Conservation (phyloP, 2,329 filamentous ascomycete genomes). For the Lasiodiplodia sp. region DNA sequence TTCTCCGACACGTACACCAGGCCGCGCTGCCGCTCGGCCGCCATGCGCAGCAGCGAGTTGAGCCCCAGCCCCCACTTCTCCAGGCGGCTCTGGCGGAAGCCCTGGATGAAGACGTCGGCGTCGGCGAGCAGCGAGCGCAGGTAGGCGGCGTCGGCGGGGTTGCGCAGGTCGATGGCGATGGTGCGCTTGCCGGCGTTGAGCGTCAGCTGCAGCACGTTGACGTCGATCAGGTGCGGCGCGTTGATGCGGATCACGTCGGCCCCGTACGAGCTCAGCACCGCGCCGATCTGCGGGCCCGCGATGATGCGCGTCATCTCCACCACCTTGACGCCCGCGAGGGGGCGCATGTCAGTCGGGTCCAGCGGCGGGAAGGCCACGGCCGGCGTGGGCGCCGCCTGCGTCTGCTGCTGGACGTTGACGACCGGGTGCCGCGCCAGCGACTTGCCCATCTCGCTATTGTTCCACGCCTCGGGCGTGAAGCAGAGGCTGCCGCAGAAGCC, state of each 20-base stretch:
- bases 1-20: conserved; percentile 60
- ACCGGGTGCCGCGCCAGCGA: conserved; percentile 51
- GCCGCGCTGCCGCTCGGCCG: conserved; percentile 50
- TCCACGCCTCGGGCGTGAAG: conserved; percentile 55
- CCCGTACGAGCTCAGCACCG: conserved; percentile 53
- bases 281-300: conserved; percentile 54
- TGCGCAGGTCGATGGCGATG: conserved; percentile 56
- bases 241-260: conserved; percentile 58
- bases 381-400: conserved; percentile 45
- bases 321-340: conserved; percentile 52
- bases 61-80: conserved; percentile 52
- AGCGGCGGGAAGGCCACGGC: conserved; percentile 43
- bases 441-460: conserved; percentile 54
- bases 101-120: conserved; percentile 63
- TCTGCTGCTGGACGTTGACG: conserved; percentile 48
- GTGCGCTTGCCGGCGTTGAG: conserved; percentile 59
- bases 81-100: conserved; percentile 58
- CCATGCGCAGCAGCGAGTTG: conserved; percentile 51
- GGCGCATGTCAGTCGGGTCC: conserved; percentile 41
- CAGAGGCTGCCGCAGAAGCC: conserved; percentile 55
- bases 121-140: conserved; percentile 54
- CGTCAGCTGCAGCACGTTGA: conserved; percentile 49
- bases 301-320: conserved; percentile 54
- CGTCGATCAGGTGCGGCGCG: conserved; percentile 49
- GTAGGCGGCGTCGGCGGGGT: conserved; percentile 49